phyloP scores from a whole-genome alignment of 768 basidiomycete genomes.

The Gymnopilus junonius region DNA sequence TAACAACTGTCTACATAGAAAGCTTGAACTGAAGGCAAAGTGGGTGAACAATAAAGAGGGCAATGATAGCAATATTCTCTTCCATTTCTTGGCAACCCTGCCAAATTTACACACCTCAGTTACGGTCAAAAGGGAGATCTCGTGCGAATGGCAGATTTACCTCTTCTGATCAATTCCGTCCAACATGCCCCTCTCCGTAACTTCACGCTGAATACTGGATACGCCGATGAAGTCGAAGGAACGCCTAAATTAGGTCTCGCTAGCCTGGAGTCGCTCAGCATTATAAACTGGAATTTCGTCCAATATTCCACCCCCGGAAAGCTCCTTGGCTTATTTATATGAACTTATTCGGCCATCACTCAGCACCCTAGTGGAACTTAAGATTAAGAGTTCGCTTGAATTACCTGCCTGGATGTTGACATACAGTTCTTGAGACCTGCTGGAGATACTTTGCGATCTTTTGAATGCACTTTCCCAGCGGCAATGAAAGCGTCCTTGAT shows the following conservation, averaged over 20 bases:
- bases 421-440: conserved; percentile 6
- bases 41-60: too few species aligned
- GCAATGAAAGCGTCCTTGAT: conserved; percentile 3
- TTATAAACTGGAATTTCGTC: conserved; percentile 1
- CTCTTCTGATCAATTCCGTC: conserved; percentile 6
- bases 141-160: background rate
- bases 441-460: conserved; percentile 2
- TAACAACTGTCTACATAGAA: too few species aligned
- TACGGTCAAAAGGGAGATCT: background rate
- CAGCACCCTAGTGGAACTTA: conserved; percentile 3
- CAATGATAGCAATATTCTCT: background rate
- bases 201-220: background rate
- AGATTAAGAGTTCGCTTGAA: too few species aligned
- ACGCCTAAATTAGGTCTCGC: background rate
- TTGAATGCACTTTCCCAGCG: conserved; percentile 5
- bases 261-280: conserved; percentile 9
- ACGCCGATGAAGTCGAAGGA: background rate
- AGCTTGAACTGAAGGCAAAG: too few species aligned
- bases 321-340: background rate
- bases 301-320: background rate
- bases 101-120: conserved; percentile 7
- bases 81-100: conserved; percentile 5
- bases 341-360: conserved; percentile 11
- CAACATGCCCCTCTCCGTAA: conserved; percentile 6
- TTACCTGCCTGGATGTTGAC: conserved; percentile 3